phyloP scores from a whole-genome alignment of 2,329 filamentous ascomycete species.

The Xylaria sp. region DNA sequence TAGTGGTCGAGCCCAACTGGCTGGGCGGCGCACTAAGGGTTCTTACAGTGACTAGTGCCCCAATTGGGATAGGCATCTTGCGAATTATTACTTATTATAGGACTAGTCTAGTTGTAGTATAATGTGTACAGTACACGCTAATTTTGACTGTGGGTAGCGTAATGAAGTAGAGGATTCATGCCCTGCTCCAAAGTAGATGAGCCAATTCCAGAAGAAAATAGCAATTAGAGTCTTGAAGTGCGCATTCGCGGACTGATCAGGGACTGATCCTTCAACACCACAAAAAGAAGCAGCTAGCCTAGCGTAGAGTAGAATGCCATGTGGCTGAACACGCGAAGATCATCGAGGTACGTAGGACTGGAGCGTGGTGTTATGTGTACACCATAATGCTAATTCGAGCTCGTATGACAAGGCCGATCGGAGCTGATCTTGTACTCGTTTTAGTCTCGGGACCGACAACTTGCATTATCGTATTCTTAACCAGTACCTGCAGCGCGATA shows the following conservation, averaged over 20 bases:
- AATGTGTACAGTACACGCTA: not conserved
- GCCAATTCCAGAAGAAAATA: not conserved
- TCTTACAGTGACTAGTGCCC: not conserved
- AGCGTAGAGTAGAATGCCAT: constrained; percentile 16
- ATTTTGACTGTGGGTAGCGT: not conserved
- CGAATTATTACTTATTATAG: not conserved
- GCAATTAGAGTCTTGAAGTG: not conserved
- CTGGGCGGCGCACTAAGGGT: constrained; percentile 5
- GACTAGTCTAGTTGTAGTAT: not conserved
- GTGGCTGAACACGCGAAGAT: constrained; percentile 18
- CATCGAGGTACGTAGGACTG: not conserved
- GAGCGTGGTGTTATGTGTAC: constrained; percentile 5
- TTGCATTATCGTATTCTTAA: not conserved
- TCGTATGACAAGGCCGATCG: constrained; percentile 14
- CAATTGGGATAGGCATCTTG: not conserved
- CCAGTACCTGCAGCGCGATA: not conserved
- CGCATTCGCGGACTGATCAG: not conserved
- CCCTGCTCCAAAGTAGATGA: not conserved
- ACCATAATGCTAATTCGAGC: constrained; percentile 5
- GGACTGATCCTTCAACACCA: constrained; percentile 4
- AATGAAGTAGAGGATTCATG: not conserved
- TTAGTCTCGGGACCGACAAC: constrained; percentile 13
- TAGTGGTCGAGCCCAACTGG: constrained; percentile 1
- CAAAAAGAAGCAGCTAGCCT: not conserved
- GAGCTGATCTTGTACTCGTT: constrained; percentile 21